Evolutionary conservation across 306 rosid genomes (phyloP).

Genomic region (Gleditsia sinensis): DNA sequence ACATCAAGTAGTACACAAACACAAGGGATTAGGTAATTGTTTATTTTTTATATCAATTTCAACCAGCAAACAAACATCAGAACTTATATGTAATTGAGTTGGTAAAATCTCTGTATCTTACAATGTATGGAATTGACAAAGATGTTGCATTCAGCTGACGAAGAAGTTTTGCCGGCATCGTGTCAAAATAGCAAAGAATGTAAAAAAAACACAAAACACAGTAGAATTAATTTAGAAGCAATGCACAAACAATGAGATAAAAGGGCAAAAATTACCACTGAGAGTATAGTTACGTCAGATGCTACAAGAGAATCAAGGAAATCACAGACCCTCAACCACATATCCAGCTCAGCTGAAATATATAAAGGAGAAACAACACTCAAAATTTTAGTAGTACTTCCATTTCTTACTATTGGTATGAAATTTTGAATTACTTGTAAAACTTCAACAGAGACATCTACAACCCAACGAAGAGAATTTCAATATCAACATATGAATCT

Average conservation of each 20-base stretch:
- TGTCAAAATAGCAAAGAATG: slow-evolving; percentile 22
- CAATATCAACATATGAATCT: slow-evolving; percentile 24
- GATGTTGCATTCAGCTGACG: slow-evolving; percentile 79
- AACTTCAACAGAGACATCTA: slow-evolving; percentile 64
- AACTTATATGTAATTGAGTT: neutral
- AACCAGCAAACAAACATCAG: neutral
- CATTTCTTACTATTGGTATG: slow-evolving; percentile 60
- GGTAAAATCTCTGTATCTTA: slow-evolving; percentile 1
- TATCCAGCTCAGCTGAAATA: slow-evolving; percentile 62
- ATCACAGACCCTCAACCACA: slow-evolving; percentile 69
- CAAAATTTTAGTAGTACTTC: slow-evolving; percentile 58
- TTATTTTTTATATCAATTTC: neutral
- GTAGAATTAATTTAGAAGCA: slow-evolving; percentile 11
- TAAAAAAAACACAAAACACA: slow-evolving; percentile 10
- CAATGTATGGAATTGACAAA: slow-evolving; percentile 36
- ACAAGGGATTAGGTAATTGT: slow-evolving; percentile 10
- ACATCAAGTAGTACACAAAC: slow-evolving; percentile 30
- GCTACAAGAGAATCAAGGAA: slow-evolving; percentile 71
- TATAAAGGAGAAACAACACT: slow-evolving; percentile 66
- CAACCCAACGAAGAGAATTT: slow-evolving; percentile 39
- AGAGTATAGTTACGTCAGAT: slow-evolving; percentile 59
- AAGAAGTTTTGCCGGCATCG: slow-evolving; percentile 71
- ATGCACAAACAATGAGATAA: slow-evolving; percentile 26
- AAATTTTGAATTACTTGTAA: slow-evolving; percentile 64
- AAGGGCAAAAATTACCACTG: slow-evolving; percentile 56